Conservation (phyloP, 1,284 basidiomycete species). For the Malassezia nana region DNA sequence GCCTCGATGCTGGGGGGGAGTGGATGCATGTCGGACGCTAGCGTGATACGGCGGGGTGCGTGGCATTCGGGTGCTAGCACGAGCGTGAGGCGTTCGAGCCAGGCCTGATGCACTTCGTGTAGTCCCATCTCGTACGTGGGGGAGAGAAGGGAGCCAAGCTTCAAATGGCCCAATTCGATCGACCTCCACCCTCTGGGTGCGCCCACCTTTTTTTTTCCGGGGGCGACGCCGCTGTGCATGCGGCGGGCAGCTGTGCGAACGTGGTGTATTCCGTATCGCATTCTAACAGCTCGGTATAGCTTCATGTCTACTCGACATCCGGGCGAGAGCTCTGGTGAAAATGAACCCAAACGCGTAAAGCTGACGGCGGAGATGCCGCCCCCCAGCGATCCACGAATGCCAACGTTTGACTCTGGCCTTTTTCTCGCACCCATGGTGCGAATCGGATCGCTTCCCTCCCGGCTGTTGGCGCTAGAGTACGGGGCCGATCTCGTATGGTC, state of each 20-base stretch:
- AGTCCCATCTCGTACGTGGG: neutral
- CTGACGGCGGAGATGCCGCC: neutral
- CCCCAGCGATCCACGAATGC: constrained; percentile 7
- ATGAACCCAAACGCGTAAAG: neutral
- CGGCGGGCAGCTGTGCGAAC: neutral
- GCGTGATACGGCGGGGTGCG: neutral
- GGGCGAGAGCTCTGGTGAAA: neutral
- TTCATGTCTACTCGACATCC: neutral
- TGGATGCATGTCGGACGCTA: constrained; percentile 5
- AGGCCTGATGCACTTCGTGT: neutral
- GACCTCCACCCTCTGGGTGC: neutral
- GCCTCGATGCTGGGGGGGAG: constrained; percentile 12
- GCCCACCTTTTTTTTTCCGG: neutral
- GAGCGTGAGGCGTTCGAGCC: neutral
- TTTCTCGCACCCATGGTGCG: constrained; percentile 47
- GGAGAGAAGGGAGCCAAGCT: neutral
- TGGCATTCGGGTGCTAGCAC: constrained; percentile 10
- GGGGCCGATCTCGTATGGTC: constrained; percentile 93
- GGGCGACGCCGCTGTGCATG: neutral
- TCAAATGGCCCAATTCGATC: neutral
- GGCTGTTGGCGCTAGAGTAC: constrained; percentile 77
- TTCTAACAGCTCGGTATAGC: neutral
- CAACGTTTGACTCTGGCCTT: constrained; percentile 25
- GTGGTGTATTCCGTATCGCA: neutral
- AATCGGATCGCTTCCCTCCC: constrained; percentile 57